Evolutionary conservation across 2,329 filamentous ascomycete species (phyloP), one percentile per base, ranked within the genome.

Genomic region (Calonectria henricotiae): DNA sequence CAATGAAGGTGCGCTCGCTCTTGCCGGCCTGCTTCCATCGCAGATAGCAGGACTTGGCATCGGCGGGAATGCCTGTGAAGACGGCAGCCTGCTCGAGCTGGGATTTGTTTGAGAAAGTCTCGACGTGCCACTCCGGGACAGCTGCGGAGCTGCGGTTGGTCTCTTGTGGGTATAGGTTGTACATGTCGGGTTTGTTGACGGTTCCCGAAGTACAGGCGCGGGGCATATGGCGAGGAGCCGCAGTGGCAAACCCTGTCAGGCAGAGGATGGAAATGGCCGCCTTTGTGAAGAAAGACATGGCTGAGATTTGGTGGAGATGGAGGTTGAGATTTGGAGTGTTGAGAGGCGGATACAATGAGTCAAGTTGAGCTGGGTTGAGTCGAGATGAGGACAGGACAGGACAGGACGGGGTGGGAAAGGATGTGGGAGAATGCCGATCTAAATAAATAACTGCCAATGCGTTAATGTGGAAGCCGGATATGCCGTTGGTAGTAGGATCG

Each of bases 61-160:
- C 65, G 1, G 65, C 44, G 27, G 65, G 65, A 39, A 67, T 67
- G 3, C 44, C 44, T 6, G 39, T 44, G 58, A 67, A 67, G 27
- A 67, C 65, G 23, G 58, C 58, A 12, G 58, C 65, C 35, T 67
- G 65, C 35, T 67, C 65, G 23, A 67, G 44, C 25, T 67, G 65
- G 9, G 65, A 67, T 25, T 62, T 62, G 58, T 67, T 55, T 43
- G 44, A 51, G 37, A 62, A 67, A 4, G 65, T 67, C 32, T 67
- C 65, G 39, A 67, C 32, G 35, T 67, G 65, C 64, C 51, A 66
- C 20, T 61, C 43, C 1, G 54, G 20, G 5, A 61, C 23, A 20
- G 30, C 41, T 5, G 64, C 15, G 7, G 51, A 39, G 23, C 32
- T 61, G 41, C 51, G 44, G 54, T 37, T 25, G 30, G 64, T 15